phyloP scores from a whole-genome alignment of 2,329 filamentous ascomycete species.

The Aureobasidium musti region DNA sequence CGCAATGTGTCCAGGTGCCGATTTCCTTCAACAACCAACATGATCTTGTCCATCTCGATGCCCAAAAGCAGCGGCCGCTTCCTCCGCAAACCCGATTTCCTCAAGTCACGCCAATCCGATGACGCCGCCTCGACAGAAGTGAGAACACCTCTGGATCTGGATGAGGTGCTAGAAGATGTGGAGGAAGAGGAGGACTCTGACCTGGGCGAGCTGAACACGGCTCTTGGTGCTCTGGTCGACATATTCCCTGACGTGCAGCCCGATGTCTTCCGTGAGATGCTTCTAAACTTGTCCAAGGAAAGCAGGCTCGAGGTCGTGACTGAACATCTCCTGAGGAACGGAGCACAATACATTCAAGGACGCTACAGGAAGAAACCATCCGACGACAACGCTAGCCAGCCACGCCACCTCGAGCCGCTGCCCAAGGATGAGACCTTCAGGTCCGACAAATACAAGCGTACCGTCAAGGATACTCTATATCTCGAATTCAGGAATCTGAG shows the following conservation, averaged over 20 bases:
- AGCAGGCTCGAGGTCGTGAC: conserved; percentile 76
- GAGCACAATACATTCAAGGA: conserved; percentile 69
- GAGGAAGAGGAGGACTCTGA: conserved; percentile 58
- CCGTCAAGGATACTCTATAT: conserved; percentile 67
- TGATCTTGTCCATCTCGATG: conserved; percentile 30
- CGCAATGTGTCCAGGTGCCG: not conserved
- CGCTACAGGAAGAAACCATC: conserved; percentile 49
- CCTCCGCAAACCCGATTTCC: conserved; percentile 24
- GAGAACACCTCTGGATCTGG: conserved; percentile 6
- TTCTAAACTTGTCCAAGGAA: conserved; percentile 71
- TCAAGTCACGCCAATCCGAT: not conserved
- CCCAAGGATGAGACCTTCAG: conserved; percentile 67
- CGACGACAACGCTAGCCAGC: not conserved
- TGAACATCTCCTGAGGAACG: conserved; percentile 72
- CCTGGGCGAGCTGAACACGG: conserved; percentile 68
- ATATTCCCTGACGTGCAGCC: conserved; percentile 80
- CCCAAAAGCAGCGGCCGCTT: conserved; percentile 28
- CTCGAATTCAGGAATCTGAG: conserved; percentile 76
- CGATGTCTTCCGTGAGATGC: conserved; percentile 81
- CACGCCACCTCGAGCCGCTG: conserved; percentile 42
- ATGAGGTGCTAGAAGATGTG: not conserved
- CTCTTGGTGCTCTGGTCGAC: conserved; percentile 67
- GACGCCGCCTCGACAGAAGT: not conserved
- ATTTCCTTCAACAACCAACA: conserved; percentile 6
- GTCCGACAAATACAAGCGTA: conserved; percentile 65